Percentiles rank a stretch among this genome's conserved stretches.
phyloP scores from a whole-genome alignment of 768 basidiomycete species.

The Tylopilus intermedius region DNA sequence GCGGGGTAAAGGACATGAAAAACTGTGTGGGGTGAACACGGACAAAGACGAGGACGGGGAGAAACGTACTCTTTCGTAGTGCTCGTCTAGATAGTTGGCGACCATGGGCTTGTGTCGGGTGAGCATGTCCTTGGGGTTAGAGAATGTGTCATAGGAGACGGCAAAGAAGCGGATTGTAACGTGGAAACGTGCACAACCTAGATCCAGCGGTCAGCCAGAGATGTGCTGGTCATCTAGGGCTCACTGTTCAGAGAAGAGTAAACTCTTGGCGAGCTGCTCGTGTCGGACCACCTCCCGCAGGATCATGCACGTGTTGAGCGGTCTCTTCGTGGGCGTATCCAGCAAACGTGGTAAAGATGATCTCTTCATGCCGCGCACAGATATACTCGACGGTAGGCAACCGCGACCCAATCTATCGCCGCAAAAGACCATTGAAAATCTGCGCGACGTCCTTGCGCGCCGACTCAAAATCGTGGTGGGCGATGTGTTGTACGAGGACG shows the following conservation, averaged over 20 bases:
- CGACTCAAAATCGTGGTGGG: slow-evolving; percentile 91
- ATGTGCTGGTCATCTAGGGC: neutral
- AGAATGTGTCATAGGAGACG: slow-evolving; percentile 95
- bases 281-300: slow-evolving; percentile 94
- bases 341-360: slow-evolving; percentile 77
- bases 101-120: slow-evolving; percentile 98
- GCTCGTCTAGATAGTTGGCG: slow-evolving; percentile 90
- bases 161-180: slow-evolving; percentile 97
- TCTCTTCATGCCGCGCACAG: slow-evolving; percentile 62
- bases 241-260: slow-evolving; percentile 91
- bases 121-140: slow-evolving; percentile 94
- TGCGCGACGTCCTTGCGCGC: slow-evolving; percentile 73
- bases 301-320: slow-evolving; percentile 97
- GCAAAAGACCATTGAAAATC: slow-evolving; percentile 82
- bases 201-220: slow-evolving; percentile 1
- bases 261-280: slow-evolving; percentile 82
- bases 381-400: slow-evolving; percentile 96
- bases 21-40: slow-evolving; percentile 49
- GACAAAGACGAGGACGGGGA: neutral
- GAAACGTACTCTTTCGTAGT: slow-evolving; percentile 78
- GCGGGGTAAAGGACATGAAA: slow-evolving; percentile 89
- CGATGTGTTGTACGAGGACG: slow-evolving; percentile 73
- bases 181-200: slow-evolving; percentile 96
- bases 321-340: slow-evolving; percentile 95
- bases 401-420: slow-evolving; percentile 86